phyloP scores from a whole-genome alignment of 2,329 filamentous ascomycete genomes.

The Metarhizium rileyi region DNA sequence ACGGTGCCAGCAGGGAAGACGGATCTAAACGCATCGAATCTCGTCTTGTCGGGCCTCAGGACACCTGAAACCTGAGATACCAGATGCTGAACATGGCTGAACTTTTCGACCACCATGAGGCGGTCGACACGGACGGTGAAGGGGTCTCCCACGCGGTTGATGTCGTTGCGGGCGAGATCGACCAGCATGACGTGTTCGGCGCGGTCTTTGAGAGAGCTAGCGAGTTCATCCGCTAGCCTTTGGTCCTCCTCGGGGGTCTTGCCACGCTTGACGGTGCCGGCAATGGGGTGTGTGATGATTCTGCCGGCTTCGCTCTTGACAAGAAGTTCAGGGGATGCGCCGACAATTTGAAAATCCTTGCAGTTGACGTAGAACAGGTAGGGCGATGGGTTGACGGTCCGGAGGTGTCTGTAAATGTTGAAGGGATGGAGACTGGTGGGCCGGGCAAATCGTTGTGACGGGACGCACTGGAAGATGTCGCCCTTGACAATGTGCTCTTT shows the following conservation, averaged over 20 bases:
- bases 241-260: constrained; percentile 74
- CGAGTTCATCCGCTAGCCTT: constrained; percentile 64
- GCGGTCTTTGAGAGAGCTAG: constrained; percentile 77
- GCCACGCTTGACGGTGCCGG: constrained; percentile 86
- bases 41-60: constrained; percentile 70
- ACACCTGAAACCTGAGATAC: constrained; percentile 92
- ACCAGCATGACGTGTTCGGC: constrained; percentile 97
- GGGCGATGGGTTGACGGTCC: constrained; percentile 94
- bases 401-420: constrained; percentile 93
- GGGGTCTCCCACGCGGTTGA: constrained; percentile 92
- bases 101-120: constrained; percentile 88
- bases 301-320: constrained; percentile 81
- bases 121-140: constrained; percentile 82
- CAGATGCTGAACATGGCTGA: constrained; percentile 95
- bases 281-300: constrained; percentile 94
- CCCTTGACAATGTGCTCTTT: constrained; percentile 87
- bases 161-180: constrained; percentile 89
- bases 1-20: constrained; percentile 98
- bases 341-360: constrained; percentile 85
- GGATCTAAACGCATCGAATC: constrained; percentile 90
- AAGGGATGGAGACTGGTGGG: constrained; percentile 90
- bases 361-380: constrained; percentile 97
- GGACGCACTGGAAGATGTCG: constrained; percentile 96
- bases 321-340: constrained; percentile 87
- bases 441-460: constrained; percentile 83